Conservation (phyloP, 306 rosid species). For the Lathyrus sativus region DNA sequence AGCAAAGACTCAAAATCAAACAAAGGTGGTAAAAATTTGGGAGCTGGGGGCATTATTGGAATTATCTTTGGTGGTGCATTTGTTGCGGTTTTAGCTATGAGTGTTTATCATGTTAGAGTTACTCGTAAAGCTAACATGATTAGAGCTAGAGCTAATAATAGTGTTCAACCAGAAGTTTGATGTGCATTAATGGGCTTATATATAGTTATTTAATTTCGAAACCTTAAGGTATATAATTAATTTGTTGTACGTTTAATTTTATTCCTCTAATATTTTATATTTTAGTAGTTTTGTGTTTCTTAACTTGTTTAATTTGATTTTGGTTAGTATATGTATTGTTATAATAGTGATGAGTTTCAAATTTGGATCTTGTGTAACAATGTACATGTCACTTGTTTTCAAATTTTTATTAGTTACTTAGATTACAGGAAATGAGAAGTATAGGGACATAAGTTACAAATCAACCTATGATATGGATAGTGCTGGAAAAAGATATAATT, state of each 20-base stretch:
- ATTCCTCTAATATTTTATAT: constrained; percentile 26
- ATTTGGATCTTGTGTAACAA: constrained; percentile 7
- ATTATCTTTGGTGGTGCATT: constrained; percentile 64
- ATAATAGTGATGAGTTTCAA: constrained; percentile 22
- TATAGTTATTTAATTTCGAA: not conserved
- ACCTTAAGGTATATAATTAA: constrained; percentile 3
- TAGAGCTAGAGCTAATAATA: constrained; percentile 24
- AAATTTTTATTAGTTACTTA: not conserved
- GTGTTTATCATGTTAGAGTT: constrained; percentile 52
- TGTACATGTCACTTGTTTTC: not conserved
- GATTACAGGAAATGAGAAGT: not conserved
- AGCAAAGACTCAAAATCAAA: constrained; percentile 42
- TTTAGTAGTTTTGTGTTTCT: not conserved
- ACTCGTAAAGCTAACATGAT: constrained; percentile 29
- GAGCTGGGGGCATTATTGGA: constrained; percentile 61
- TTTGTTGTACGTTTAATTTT: not conserved
- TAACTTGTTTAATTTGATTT: constrained; percentile 3
- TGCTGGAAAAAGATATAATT: not conserved
- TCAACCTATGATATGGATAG: constrained; percentile 12
- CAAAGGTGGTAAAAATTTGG: constrained; percentile 36
- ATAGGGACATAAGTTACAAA: not conserved
- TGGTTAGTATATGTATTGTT: constrained; percentile 37
- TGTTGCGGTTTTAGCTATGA: constrained; percentile 63
- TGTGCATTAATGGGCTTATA: not conserved
- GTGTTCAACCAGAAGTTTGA: constrained; percentile 33